Evolutionary conservation across 495 filamentous ascomycete genomes (phyloP).

Genomic region (Poronia punctata): DNA sequence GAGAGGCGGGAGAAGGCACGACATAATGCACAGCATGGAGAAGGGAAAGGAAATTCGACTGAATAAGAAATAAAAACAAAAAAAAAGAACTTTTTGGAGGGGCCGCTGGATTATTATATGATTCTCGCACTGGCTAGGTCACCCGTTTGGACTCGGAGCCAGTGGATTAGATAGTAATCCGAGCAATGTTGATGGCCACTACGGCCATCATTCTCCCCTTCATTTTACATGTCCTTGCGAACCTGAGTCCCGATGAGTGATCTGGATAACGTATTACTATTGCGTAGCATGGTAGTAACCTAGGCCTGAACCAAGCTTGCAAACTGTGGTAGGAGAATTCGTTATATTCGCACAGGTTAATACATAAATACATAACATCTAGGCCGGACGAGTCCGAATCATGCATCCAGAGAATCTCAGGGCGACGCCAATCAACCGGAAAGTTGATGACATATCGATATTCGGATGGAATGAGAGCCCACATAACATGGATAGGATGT

Average conservation of each 20-base stretch:
- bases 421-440: not conserved
- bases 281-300: not conserved
- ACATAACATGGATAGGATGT: constrained; percentile 18
- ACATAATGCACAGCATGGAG: not conserved
- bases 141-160: constrained; percentile 4
- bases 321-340: not conserved
- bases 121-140: constrained; percentile 17
- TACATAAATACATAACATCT: constrained; percentile 5
- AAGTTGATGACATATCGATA: constrained; percentile 8
- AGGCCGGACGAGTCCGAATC: not conserved
- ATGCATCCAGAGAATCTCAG: constrained; percentile 13
- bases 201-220: constrained; percentile 18
- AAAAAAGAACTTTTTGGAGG: constrained; percentile 16
- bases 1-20: not conserved
- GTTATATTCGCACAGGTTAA: constrained; percentile 5
- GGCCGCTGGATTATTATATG: constrained; percentile 19
- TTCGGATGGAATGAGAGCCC: constrained; percentile 29
- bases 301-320: not conserved
- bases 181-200: constrained; percentile 20
- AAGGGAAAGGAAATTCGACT: too few species aligned
- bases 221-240: constrained; percentile 2
- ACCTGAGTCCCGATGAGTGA: not conserved
- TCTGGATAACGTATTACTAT: not conserved
- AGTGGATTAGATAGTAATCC: constrained; percentile 24
- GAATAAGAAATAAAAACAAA: constrained; percentile 11